These are phyloP conservation scores for Rusavskia elegans DNA, from an alignment of 495 filamentous ascomycete genomes.

Conservation along the genomic window DNA sequence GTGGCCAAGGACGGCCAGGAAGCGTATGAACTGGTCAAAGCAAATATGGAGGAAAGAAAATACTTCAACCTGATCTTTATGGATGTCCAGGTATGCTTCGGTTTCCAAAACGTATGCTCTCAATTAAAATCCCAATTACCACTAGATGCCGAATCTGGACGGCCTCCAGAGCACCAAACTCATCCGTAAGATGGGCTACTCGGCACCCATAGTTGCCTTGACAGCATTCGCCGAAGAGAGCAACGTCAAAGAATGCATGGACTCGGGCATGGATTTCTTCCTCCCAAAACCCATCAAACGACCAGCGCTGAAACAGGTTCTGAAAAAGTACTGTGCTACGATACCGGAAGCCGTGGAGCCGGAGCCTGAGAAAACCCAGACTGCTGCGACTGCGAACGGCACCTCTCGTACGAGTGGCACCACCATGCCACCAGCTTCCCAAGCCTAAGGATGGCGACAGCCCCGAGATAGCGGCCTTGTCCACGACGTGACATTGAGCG, in stretches of 20 bases:
- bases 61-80: constrained; percentile 82
- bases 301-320: constrained; percentile 68
- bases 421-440: no score
- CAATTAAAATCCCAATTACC: neutral
- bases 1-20: constrained; percentile 81
- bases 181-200: constrained; percentile 75
- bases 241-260: constrained; percentile 74
- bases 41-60: constrained; percentile 53
- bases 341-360: constrained; percentile 37
- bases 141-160: constrained; percentile 80
- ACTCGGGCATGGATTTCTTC: constrained; percentile 60
- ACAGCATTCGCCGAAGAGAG: constrained; percentile 83
- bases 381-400: neutral
- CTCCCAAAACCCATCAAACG: constrained; percentile 69
- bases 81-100: constrained; percentile 45
- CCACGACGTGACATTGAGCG: no score
- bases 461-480: no score
- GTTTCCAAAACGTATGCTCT: neutral
- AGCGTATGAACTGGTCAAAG: constrained; percentile 71
- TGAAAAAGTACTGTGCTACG: constrained; percentile 48
- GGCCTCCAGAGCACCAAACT: constrained; percentile 77
- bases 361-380: constrained; percentile 7
- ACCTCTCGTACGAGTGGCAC: no score
- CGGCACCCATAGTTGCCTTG: constrained; percentile 76
- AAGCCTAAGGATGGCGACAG: no score